Percentiles rank a stretch among this genome's conserved stretches.
Evolutionary conservation across 2,329 filamentous ascomycete genomes (phyloP).

Genomic region (Colletotrichum sp.): DNA sequence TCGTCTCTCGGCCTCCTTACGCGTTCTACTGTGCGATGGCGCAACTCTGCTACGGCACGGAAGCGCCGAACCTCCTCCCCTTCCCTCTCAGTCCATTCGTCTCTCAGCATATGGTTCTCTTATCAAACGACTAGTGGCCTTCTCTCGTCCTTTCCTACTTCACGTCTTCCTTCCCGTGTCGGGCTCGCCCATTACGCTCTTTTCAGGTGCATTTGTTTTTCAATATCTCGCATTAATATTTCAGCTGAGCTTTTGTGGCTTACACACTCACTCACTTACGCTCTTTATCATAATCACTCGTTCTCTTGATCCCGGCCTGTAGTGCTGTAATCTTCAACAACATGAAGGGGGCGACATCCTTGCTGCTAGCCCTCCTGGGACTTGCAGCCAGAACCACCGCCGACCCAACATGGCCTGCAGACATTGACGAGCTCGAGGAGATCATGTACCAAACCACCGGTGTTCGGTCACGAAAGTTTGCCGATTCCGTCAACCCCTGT

Average conservation of each 20-base stretch:
- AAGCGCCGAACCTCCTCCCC: not conserved
- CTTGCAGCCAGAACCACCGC: slow-evolving; percentile 41
- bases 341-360: slow-evolving; percentile 32
- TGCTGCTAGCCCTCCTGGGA: slow-evolving; percentile 40
- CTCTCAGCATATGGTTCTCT: not conserved
- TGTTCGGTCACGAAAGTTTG: slow-evolving; percentile 60
- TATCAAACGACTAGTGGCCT: slow-evolving; percentile 6
- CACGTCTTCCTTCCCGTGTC: not conserved
- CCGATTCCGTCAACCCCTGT: slow-evolving; percentile 62
- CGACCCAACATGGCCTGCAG: slow-evolving; percentile 65
- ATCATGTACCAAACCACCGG: slow-evolving; percentile 65
- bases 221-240: not conserved
- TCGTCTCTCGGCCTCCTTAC: not conserved
- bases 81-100: not conserved
- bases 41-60: not conserved
- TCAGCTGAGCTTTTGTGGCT: not conserved
- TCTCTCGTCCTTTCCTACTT: not conserved
- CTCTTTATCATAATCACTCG: not conserved
- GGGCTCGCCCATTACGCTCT: not conserved
- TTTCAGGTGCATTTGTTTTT: not conserved
- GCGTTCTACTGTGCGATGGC: not conserved
- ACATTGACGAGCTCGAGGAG: slow-evolving; percentile 67
- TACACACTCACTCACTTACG: not conserved
- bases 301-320: not conserved
- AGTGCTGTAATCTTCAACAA: slow-evolving; percentile 20